A percentile compares a stretch with the other conserved stretches of the same genome.
These are phyloP conservation scores for Aureobasidium sp. DNA, from an alignment of 2,329 filamentous ascomycete species.

Conservation along the genomic window DNA sequence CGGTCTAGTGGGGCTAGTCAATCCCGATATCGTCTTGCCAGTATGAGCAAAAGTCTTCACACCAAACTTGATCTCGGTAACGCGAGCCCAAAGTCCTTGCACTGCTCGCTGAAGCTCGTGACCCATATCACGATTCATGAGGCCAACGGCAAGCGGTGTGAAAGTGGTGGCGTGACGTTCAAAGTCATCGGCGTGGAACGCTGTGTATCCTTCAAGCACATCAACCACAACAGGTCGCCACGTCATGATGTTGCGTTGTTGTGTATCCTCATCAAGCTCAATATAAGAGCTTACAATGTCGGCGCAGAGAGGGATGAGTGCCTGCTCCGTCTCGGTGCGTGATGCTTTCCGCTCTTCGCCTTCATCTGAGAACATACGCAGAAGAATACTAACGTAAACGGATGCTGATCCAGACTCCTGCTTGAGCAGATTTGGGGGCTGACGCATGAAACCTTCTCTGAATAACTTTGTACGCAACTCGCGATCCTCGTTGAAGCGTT, in stretches of 20 bases:
- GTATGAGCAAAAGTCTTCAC: slow-evolving; percentile 6
- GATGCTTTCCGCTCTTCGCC: slow-evolving; percentile 72
- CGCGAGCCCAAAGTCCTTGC: slow-evolving; percentile 66
- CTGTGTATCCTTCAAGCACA: slow-evolving; percentile 85
- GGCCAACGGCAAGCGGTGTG: slow-evolving; percentile 75
- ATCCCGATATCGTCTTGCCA: not conserved
- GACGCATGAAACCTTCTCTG: slow-evolving; percentile 99
- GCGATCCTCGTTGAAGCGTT: slow-evolving; percentile 96
- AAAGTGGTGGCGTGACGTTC: slow-evolving; percentile 71
- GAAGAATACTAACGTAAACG: slow-evolving; percentile 91
- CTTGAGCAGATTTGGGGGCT: slow-evolving; percentile 93
- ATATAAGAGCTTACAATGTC: slow-evolving; percentile 88
- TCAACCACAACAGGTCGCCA: slow-evolving; percentile 97
- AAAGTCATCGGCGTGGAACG: slow-evolving; percentile 75
- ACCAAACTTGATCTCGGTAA: slow-evolving; percentile 65
- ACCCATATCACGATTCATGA: slow-evolving; percentile 74
- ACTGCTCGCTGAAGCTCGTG: slow-evolving; percentile 70
- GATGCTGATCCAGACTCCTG: slow-evolving; percentile 89
- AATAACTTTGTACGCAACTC: slow-evolving; percentile 89
- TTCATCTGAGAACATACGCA: slow-evolving; percentile 94
- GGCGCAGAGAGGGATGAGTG: slow-evolving; percentile 86
- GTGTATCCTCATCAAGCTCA: slow-evolving; percentile 84
- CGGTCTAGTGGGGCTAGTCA: not conserved
- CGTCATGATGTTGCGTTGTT: slow-evolving; percentile 92
- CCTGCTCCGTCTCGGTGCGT: slow-evolving; percentile 76